phyloP scores from a whole-genome alignment of 2,329 filamentous ascomycete species.

The Apiospora koreana region DNA sequence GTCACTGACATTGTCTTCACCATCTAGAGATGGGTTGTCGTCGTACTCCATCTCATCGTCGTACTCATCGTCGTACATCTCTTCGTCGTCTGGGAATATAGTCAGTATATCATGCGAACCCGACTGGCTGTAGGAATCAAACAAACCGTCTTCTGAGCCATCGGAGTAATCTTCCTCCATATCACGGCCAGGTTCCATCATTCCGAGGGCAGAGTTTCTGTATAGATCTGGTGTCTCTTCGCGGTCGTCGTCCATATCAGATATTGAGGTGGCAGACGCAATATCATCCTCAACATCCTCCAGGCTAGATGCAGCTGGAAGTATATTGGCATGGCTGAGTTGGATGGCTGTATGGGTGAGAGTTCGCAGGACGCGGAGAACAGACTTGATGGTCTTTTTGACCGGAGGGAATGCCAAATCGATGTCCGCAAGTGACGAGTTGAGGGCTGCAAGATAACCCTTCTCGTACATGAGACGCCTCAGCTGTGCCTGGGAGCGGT shows the following conservation, averaged over 20 bases:
- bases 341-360: constrained; percentile 85
- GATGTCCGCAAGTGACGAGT: constrained; percentile 89
- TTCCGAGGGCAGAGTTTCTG: constrained; percentile 91
- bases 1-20: constrained; percentile 86
- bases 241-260: constrained; percentile 80
- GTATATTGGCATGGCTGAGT: constrained; percentile 78
- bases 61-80: constrained; percentile 91
- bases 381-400: constrained; percentile 94
- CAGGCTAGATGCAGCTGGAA: constrained; percentile 66
- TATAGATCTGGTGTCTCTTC: constrained; percentile 97
- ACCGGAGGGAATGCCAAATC: constrained; percentile 93
- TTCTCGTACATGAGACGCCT: constrained; percentile 98
- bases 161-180: constrained; percentile 77
- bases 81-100: constrained; percentile 63
- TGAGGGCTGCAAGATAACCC: constrained; percentile 86
- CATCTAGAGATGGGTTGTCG: constrained; percentile 74
- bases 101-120: constrained; percentile 15
- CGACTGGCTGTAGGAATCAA: neutral
- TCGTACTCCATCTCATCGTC: constrained; percentile 92
- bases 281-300: constrained; percentile 82
- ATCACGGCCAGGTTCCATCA: constrained; percentile 78
- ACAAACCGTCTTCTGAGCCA: constrained; percentile 63
- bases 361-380: constrained; percentile 83
- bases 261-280: constrained; percentile 82
- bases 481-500: constrained; percentile 76